Conservation (phyloP, 192 early-diverging fungal genomes). For the Allomyces macrogynus region DNA sequence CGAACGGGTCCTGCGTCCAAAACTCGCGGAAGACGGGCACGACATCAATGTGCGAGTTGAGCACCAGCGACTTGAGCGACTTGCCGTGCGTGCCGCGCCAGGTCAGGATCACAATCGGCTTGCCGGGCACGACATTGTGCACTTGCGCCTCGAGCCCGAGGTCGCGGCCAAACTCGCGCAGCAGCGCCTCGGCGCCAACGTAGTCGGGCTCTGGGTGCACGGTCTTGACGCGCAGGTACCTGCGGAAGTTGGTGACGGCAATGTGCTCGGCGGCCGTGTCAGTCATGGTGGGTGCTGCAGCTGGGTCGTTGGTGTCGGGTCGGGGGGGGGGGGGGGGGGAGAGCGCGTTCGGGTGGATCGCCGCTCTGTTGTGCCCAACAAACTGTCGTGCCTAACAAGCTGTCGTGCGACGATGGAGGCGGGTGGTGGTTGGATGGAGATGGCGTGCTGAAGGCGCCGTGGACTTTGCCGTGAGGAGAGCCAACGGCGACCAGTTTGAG, state of each 20-base stretch:
- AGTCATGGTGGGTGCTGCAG: conserved; percentile 1
- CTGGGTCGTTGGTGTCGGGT: too few relatives aligned
- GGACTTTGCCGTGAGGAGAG: too few relatives aligned
- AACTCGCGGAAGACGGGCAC: conserved; percentile 61
- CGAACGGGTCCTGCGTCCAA: conserved; percentile 64
- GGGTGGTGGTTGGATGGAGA: too few relatives aligned
- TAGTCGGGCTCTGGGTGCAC: conserved; percentile 74
- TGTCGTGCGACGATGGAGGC: too few relatives aligned
- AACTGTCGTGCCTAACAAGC: too few relatives aligned
- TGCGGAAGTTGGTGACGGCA: conserved; percentile 47
- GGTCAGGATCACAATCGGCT: conserved; percentile 54
- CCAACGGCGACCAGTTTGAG: too few relatives aligned
- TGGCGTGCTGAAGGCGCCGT: too few relatives aligned
- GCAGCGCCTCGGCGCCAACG: conserved; percentile 30
- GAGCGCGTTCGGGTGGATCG: too few relatives aligned
- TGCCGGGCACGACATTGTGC: conserved; percentile 34
- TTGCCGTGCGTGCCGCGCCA: conserved; percentile 34
- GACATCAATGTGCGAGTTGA: conserved; percentile 78
- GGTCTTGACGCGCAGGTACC: conserved; percentile 68
- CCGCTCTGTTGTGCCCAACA: too few relatives aligned
- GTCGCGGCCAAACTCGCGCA: conserved; percentile 44
- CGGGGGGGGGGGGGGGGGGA: too few relatives aligned
- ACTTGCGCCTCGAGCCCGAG: conserved; percentile 32
- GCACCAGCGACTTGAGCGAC: conserved; percentile 33
- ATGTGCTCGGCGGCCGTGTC: conserved; percentile 22